Evolutionary conservation across 805 yeast genomes (phyloP), one percentile per base, ranked within the genome.

Genomic region (Spathaspora hagerdaliae): DNA sequence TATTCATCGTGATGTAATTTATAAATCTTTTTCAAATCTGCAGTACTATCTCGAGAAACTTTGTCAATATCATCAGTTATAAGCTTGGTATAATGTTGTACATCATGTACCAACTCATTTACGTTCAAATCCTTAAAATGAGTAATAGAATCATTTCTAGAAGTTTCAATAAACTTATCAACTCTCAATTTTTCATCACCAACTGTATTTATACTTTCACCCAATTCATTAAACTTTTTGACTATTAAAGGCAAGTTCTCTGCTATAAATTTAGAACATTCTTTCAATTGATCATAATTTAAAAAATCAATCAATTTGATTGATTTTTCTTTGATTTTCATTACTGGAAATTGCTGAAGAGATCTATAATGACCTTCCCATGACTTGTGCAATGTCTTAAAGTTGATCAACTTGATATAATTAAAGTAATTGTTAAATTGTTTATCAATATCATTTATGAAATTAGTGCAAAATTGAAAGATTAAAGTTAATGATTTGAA

Each of bases 361-460:
- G 55, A 57, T 13, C 60, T 60, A 44, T 65, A 65, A 46, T 74
- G 67, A 5, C 53, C 54, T 3, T 54, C 35, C 73, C 77, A 67
- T 5, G 58, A 42, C 26, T 71, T 67, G 14, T 65, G 63, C 15
- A 74, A 60, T 0, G 79, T 71, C 48, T 75, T 73, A 33, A 60
- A 56, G 40, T 65, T 65, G 31, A 80, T 57, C 27, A 73, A 56
- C 42, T 61, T 63, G 29, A 71, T 55, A 44, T 66, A 60, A 43
- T 61, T 64, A 45, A 53, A 69, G 51, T 61, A 70, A 61, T 38
- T 71, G 58, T 46, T 67, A 55, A 75, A 77, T 24, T 61, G 63
- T 47, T 73, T 75, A 45, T 75, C 78, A 2, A 75, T 72, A n/a
- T 78, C 81, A 39, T 58, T 60, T 29, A 77, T 68, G 56, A 77